Evolutionary conservation across 352 stramenopile genomes (phyloP), one percentile per base, ranked within the genome.

Genomic region (Phytophthora hibernalis): DNA sequence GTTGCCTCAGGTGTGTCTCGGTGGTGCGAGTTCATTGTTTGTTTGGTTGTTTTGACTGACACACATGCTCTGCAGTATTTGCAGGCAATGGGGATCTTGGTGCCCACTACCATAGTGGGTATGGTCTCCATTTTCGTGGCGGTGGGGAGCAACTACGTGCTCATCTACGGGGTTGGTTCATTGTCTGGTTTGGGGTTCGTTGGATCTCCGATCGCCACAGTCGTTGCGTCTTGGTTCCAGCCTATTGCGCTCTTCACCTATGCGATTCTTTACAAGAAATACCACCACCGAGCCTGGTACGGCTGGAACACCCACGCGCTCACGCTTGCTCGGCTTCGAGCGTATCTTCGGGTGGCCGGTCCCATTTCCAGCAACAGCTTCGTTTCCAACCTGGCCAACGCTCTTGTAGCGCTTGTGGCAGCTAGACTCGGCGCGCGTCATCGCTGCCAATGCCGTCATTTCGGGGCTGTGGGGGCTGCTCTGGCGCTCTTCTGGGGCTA

Each of bases 401-500:
- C 82, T 8, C 62, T 91, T 30, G 76, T 92, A 20, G 87, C 84
- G 31, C 69, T 92, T 16, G 82, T 92, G 3, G 86, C 86, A 2
- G 82, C 84, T 21, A 79, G 70, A 55, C 77, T 93, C 31, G 85
- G 83, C 85, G 2, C 68, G 79, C 20, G 66, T 79, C 20, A 87
- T 93, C 24, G 85, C 81, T 8, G 82, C 83, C 1, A 93, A 92
- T 55, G 83, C 85, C 22, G 80, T 93, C 22, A 77, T 93, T 50
- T 82, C 83, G 2, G 78, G 81, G 7, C 74, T 93, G 47, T 92
- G 85, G 83, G 67, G 72, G 3, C 37, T 93, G 30, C 73, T 92
- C 1, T 93, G 85, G 83, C 82, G 9, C 74, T 93, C 22, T 92
- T 91, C 56, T 94, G 86, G 84, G 84, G 84, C 12, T 94, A 91